Conservation (phyloP, 2,329 filamentous ascomycete genomes). For the Penicillium sp. region DNA sequence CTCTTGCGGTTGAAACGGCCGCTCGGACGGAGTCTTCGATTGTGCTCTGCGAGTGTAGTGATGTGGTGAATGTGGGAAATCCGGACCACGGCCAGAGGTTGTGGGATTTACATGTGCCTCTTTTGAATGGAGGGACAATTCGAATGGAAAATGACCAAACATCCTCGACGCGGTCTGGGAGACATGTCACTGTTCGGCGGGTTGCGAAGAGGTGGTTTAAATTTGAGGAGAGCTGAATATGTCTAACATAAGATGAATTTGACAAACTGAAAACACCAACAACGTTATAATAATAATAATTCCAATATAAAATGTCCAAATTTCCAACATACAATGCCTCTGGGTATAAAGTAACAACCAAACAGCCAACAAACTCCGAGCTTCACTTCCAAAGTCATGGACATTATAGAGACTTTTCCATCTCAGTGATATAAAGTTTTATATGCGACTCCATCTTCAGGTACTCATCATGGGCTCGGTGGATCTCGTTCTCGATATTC, state of each 20-base stretch:
- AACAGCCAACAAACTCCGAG: constrained; percentile 34
- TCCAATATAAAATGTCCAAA: constrained; percentile 22
- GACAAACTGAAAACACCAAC: background rate
- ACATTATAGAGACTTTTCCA: constrained; percentile 78
- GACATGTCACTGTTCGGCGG: constrained; percentile 54
- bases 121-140: constrained; percentile 58
- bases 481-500: constrained; percentile 92
- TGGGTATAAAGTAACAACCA: constrained; percentile 33
- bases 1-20: constrained; percentile 36
- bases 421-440: constrained; percentile 95
- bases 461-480: constrained; percentile 87
- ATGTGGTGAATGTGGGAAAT: constrained; percentile 26
- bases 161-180: constrained; percentile 52
- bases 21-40: constrained; percentile 28
- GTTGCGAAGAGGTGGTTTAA: constrained; percentile 65
- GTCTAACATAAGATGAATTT: constrained; percentile 16
- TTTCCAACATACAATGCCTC: constrained; percentile 23
- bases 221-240: constrained; percentile 40
- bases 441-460: constrained; percentile 97
- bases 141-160: constrained; percentile 46
- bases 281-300: background rate
- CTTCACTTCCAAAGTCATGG: background rate
- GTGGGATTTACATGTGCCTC: constrained; percentile 54
- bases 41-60: constrained; percentile 39
- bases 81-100: constrained; percentile 28